Evolutionary conservation across 148 eudicot genomes (phyloP).

Genomic region (Silene uniflora): DNA sequence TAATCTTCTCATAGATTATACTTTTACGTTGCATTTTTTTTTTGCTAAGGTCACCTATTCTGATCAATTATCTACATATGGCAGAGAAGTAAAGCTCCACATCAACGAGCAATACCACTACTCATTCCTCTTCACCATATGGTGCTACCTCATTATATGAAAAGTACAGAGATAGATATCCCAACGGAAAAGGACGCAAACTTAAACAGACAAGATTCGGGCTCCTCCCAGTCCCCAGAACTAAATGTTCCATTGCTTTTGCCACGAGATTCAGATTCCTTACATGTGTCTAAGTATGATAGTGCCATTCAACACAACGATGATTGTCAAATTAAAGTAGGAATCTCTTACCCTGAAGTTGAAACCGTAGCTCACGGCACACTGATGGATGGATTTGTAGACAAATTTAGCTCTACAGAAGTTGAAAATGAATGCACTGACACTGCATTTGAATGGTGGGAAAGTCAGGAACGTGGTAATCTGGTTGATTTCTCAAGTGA

Average conservation of each 20-base stretch:
- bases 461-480: constrained; percentile 62
- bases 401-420: constrained; percentile 34
- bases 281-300: constrained; percentile 38
- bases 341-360: constrained; percentile 37
- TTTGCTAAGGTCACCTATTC: constrained; percentile 10
- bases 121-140: constrained; percentile 94
- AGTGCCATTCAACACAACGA: constrained; percentile 23
- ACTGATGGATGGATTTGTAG: constrained; percentile 43
- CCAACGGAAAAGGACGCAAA: constrained; percentile 25
- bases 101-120: constrained; percentile 83
- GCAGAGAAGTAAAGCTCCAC: constrained; percentile 97
- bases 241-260: constrained; percentile 83
- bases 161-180: constrained; percentile 40
- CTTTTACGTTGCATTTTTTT: constrained; percentile 2
- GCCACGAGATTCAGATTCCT: constrained; percentile 70
- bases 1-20: constrained; percentile 2
- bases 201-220: constrained; percentile 43
- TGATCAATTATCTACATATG: constrained; percentile 17
- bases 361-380: constrained; percentile 47
- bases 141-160: constrained; percentile 90
- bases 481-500: constrained; percentile 56
- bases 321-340: constrained; percentile 39
- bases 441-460: constrained; percentile 70
- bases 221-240: constrained; percentile 55
- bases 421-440: constrained; percentile 21